Base-by-base conservation (phyloP, 495 filamentous ascomycete genomes). In the Alectoria sarmentosa region DNA sequence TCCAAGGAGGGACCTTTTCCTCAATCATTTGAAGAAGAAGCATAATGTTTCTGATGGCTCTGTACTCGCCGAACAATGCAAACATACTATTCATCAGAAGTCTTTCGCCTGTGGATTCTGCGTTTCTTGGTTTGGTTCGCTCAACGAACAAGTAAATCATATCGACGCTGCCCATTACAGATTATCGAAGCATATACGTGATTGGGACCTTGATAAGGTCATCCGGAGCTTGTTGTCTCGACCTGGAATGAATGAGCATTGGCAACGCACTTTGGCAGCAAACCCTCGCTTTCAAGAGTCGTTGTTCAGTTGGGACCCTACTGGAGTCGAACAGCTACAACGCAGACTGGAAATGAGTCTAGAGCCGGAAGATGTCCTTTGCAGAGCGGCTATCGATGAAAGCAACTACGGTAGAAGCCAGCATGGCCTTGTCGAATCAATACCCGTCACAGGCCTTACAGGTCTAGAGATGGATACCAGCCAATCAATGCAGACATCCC, bases 101-200 rank as follows among this genome's bases (percentile, higher is more conserved):
- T 44, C 32, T 39, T 62, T 49, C n/a, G 60, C 44, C 23, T 62
- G 60, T 44, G 60, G 60, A 2, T 62, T 62, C 44, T 62, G 60
- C 48, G 32, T 26, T 19, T 26, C 10, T 19, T 9, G 19, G 21
- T 39, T 8, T n/a, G 2, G 5, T 15, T 36, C 44, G 9, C 41
- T 62, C 10, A 8, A 13, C 10, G 60, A 49, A 23, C 44, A 38
- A 30, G 34, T 55, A 49, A 62, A 62, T 38, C 60, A 62, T 19
- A 55, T 62, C 23, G 60, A 62, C 15, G 49, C 21, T 14, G 23
- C 36, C 34, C 60, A 62, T 30, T 62, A 30, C 14, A 62, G n/a
- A 23, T 23, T 4, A 3, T 62, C 46, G 48, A 15, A 62, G 21
- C 5, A 54, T 28, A 62, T 62, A 21, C 21, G n/a, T 41, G 21